These are phyloP conservation scores for Tylopilus sp. DNA, from an alignment of 1,284 basidiomycete genomes.

Conservation along the genomic window DNA sequence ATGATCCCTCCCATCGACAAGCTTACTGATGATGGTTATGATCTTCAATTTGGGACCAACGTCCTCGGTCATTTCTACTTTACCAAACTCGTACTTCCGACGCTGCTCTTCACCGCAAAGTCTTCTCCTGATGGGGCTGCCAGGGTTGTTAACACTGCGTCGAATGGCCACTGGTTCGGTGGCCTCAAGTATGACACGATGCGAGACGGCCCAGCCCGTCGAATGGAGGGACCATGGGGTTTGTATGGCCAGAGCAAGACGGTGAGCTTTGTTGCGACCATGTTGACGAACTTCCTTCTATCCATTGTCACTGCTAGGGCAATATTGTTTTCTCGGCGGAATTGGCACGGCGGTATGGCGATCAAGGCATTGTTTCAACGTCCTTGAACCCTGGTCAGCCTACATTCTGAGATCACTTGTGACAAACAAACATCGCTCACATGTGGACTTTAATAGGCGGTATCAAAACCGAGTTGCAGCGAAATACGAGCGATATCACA, in stretches of 20 bases:
- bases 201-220: constrained; percentile 43
- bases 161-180: constrained; percentile 38
- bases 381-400: constrained; percentile 46
- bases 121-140: constrained; percentile 44
- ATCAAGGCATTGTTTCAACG: constrained; percentile 48
- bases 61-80: constrained; percentile 58
- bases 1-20: constrained; percentile 56
- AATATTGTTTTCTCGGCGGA: constrained; percentile 48
- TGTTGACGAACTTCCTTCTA: too few species aligned
- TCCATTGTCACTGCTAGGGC: constrained; percentile 27
- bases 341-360: constrained; percentile 46
- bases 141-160: constrained; percentile 58
- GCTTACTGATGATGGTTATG: constrained; percentile 65
- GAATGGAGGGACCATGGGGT: constrained; percentile 24
- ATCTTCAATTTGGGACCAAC: constrained; percentile 67
- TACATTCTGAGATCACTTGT: too few species aligned
- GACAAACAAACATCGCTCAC: not conserved
- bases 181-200: constrained; percentile 37
- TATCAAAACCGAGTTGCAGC: constrained; percentile 39
- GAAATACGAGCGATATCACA: constrained; percentile 22
- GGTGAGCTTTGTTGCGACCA: constrained; percentile 22
- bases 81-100: constrained; percentile 55
- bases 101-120: constrained; percentile 47
- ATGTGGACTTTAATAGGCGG: constrained; percentile 11
- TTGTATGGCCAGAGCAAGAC: constrained; percentile 60